A percentile compares a stretch with the other conserved stretches of the same genome.
Evolutionary conservation across 305 asterid genomes (phyloP).

Genomic region (Coffea humblotiana): DNA sequence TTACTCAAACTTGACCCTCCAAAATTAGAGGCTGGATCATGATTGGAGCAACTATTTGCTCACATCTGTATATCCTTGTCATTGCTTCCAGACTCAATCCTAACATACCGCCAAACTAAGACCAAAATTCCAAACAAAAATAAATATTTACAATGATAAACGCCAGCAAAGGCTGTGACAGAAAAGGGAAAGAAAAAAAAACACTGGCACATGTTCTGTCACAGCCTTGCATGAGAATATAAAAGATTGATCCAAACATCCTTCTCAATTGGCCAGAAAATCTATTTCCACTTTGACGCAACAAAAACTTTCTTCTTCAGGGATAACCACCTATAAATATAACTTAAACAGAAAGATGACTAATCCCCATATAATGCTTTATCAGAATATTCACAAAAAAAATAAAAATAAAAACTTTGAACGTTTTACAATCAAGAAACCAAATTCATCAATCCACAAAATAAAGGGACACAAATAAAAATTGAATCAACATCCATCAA

Average conservation of each 20-base stretch:
- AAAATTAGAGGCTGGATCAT: not conserved
- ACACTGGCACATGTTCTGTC: not conserved
- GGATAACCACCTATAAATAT: not conserved
- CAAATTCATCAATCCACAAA: not conserved
- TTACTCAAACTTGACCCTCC: not conserved
- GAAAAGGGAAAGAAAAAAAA: too few relatives aligned
- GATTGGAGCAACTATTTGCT: not conserved
- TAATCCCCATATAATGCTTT: not conserved
- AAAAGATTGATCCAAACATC: not conserved
- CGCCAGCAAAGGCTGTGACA: not conserved
- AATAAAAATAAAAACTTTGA: not conserved
- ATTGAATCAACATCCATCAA: not conserved
- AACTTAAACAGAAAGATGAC: not conserved
- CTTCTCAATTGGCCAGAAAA: not conserved
- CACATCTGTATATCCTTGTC: not conserved
- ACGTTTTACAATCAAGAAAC: not conserved
- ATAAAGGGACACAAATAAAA: not conserved
- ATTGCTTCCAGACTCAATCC: not conserved
- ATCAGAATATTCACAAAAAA: not conserved
- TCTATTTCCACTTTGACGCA: not conserved
- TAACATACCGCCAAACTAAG: not conserved
- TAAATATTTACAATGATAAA: not conserved
- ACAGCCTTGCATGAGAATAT: not conserved
- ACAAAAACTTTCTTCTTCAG: not conserved
- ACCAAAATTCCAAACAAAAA: not conserved